Percentiles rank a stretch among this genome's conserved stretches.
These are phyloP conservation scores for Helotiales sp. DNA, from an alignment of 2,329 filamentous ascomycete species.

Conservation along the genomic window DNA sequence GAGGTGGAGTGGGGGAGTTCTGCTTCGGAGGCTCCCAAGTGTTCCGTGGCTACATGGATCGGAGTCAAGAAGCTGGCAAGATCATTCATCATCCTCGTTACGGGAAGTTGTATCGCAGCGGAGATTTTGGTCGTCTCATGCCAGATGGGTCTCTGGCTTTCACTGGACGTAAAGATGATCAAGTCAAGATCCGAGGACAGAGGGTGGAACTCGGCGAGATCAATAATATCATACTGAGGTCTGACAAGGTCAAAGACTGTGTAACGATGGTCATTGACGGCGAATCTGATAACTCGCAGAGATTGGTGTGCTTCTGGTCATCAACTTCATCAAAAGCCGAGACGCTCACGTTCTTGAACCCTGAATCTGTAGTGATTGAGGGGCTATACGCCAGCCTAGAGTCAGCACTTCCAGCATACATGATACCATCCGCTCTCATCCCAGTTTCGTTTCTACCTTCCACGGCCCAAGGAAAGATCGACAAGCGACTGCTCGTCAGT, in stretches of 20 bases:
- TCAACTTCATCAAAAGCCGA: conserved; percentile 33
- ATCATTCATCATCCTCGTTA: conserved; percentile 68
- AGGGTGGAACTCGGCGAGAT: conserved; percentile 79
- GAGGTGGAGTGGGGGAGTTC: conserved; percentile 76
- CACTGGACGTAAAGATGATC: conserved; percentile 71
- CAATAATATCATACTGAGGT: conserved; percentile 58
- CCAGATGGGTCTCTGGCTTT: conserved; percentile 75
- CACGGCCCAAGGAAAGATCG: conserved; percentile 73
- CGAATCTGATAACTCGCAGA: conserved; percentile 42
- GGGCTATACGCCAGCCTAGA: conserved; percentile 56
- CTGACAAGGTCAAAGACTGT: conserved; percentile 56
- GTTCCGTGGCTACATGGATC: conserved; percentile 70
- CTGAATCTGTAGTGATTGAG: conserved; percentile 39
- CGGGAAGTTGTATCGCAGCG: conserved; percentile 78
- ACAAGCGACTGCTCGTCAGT: conserved; percentile 54
- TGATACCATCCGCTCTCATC: conserved; percentile 75
- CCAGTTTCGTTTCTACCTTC: conserved; percentile 69
- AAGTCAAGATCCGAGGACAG: conserved; percentile 80
- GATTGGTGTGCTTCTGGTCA: conserved; percentile 71
- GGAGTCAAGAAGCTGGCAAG: conserved; percentile 61
- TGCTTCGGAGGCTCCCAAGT: conserved; percentile 88
- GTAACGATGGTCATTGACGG: conserved; percentile 58
- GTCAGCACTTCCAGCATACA: conserved; percentile 67
- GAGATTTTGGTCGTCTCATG: conserved; percentile 79
- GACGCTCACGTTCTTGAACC: conserved; percentile 35